Conservation (phyloP, 805 yeast genomes). For the Candida ovalis region DNA sequence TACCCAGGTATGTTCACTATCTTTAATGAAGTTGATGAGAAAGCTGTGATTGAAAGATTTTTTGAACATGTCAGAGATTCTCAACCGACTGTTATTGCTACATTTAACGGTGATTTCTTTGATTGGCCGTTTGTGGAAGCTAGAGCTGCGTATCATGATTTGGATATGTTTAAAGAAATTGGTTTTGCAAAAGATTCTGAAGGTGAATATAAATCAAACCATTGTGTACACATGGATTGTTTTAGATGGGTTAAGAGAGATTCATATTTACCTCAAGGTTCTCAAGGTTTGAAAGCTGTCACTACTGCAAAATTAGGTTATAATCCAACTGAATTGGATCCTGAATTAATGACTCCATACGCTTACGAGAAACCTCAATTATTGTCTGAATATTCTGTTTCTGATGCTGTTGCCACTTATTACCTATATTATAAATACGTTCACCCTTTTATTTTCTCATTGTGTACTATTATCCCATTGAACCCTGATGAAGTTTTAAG, state of each 20-base stretch:
- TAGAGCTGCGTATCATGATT: slow-evolving; percentile 76
- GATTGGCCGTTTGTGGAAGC: slow-evolving; percentile 99
- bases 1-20: slow-evolving; percentile 86
- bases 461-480: slow-evolving; percentile 91
- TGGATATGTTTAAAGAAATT: slow-evolving; percentile 87
- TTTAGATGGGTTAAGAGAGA: slow-evolving; percentile 98
- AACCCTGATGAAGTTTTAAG: slow-evolving; percentile 95
- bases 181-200: slow-evolving; percentile 89
- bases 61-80: slow-evolving; percentile 88
- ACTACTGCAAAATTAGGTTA: slow-evolving; percentile 94
- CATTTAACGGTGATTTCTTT: slow-evolving; percentile 97
- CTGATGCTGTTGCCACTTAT: slow-evolving; percentile 99
- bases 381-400: slow-evolving; percentile 93
- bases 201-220: slow-evolving; percentile 87
- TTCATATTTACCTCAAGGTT: slow-evolving; percentile 95
- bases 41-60: slow-evolving; percentile 66
- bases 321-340: slow-evolving; percentile 94
- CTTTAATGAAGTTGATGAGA: slow-evolving; percentile 86
- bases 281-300: slow-evolving; percentile 97
- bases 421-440: slow-evolving; percentile 94
- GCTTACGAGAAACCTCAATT: slow-evolving; percentile 92
- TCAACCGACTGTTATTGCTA: slow-evolving; percentile 94
- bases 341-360: slow-evolving; percentile 97
- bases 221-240: slow-evolving; percentile 97
- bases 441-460: slow-evolving; percentile 93